phyloP scores from a whole-genome alignment of 495 filamentous ascomycete species.

The Parachaetomium inaequale region DNA sequence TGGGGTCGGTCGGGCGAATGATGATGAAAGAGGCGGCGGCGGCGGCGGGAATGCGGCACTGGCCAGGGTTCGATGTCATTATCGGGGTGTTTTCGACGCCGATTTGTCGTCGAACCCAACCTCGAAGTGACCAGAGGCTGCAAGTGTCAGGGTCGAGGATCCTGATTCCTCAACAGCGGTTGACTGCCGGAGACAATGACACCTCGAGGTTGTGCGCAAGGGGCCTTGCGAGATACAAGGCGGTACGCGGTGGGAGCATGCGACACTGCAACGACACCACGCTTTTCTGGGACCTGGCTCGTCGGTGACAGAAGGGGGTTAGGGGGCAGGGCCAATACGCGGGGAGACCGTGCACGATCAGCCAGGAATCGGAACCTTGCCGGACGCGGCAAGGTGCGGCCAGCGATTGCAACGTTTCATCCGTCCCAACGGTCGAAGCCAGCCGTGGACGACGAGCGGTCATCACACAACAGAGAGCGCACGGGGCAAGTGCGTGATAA shows the following conservation, averaged over 20 bases:
- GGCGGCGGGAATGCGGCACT: neutral
- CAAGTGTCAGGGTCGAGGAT: neutral
- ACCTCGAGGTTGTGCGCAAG: neutral
- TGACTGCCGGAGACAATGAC: neutral
- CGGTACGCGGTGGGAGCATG: neutral
- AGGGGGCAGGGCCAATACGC: conserved; percentile 13
- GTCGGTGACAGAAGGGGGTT: conserved; percentile 20
- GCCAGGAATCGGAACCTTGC: conserved; percentile 4
- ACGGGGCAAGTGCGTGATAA: neutral
- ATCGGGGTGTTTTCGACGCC: neutral
- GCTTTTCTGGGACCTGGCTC: neutral
- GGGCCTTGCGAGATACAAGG: neutral
- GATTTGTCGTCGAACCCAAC: neutral
- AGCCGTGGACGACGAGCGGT: neutral
- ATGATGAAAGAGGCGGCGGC: neutral
- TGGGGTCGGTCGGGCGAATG: neutral
- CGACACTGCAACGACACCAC: neutral
- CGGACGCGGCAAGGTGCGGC: conserved; percentile 1
- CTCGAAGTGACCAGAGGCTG: no score
- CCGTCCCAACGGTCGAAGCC: conserved; percentile 9
- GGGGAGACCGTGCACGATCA: conserved; percentile 13
- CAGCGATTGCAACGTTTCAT: conserved; percentile 22
- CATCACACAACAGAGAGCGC: neutral
- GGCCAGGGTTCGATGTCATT: neutral
- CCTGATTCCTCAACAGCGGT: neutral